These are phyloP conservation scores for Fusarium sp. DNA, from an alignment of 2,329 filamentous ascomycete genomes.

Conservation along the genomic window DNA sequence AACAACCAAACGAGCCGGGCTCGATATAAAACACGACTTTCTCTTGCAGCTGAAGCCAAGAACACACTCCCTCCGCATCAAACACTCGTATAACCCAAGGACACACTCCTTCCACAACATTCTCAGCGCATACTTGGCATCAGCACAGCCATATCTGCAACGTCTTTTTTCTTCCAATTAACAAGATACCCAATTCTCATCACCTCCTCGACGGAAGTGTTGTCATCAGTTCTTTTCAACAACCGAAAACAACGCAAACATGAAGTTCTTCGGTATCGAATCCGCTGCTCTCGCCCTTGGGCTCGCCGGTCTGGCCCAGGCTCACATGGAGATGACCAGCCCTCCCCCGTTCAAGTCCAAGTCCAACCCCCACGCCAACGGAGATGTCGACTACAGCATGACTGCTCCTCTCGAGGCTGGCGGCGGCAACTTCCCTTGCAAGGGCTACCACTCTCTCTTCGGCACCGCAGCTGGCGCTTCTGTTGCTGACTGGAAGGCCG, in stretches of 20 bases:
- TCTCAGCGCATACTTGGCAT: constrained; percentile 18
- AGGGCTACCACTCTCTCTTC: constrained; percentile 68
- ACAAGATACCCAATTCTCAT: constrained; percentile 27
- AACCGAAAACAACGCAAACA: constrained; percentile 45
- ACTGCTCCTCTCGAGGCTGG: constrained; percentile 72
- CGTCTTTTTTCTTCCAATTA: not conserved
- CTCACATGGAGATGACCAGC: constrained; percentile 68
- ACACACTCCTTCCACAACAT: constrained; percentile 16
- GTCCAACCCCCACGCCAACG: constrained; percentile 60
- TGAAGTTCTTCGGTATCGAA: constrained; percentile 53
- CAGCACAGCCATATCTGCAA: constrained; percentile 6
- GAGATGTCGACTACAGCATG: constrained; percentile 77
- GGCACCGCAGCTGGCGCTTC: constrained; percentile 63
- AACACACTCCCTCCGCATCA: constrained; percentile 19
- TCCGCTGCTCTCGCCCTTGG: constrained; percentile 57
- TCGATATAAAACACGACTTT: constrained; percentile 26
- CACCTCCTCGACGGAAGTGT: constrained; percentile 25
- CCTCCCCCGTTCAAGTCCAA: constrained; percentile 67
- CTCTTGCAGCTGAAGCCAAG: constrained; percentile 19
- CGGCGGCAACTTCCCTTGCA: constrained; percentile 81
- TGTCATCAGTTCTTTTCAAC: constrained; percentile 13
- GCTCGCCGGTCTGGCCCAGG: constrained; percentile 58
- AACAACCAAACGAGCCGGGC: constrained; percentile 14
- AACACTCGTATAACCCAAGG: constrained; percentile 7
- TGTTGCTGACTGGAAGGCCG: constrained; percentile 72